Evolutionary conservation across 768 basidiomycete genomes (phyloP).

Genomic region (Gymnopilus dilepis): DNA sequence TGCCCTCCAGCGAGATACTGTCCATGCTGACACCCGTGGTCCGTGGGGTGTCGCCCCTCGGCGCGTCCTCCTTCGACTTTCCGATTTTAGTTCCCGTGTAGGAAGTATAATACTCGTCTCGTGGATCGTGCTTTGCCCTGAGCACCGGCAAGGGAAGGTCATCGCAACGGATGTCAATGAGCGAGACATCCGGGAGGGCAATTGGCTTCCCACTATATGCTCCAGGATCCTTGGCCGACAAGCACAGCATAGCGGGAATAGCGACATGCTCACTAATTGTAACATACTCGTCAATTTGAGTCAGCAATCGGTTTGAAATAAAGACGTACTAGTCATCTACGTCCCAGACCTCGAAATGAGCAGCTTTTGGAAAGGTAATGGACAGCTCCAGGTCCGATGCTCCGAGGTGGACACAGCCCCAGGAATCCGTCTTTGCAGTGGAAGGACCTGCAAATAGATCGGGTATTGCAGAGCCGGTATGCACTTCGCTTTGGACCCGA

Average conservation of each 20-base stretch:
- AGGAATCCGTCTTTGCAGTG: slow-evolving; percentile 25
- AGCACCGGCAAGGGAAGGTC: slow-evolving; percentile 25
- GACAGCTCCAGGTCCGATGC: slow-evolving; percentile 33
- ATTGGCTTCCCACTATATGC: slow-evolving; percentile 36
- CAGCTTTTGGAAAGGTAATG: slow-evolving; percentile 34
- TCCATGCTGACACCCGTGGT: slow-evolving; percentile 11
- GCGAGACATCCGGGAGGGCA: slow-evolving; percentile 36
- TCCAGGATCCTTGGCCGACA: slow-evolving; percentile 35
- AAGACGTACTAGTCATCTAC: slow-evolving; percentile 36
- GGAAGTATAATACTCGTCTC: slow-evolving; percentile 20
- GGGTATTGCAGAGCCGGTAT: not conserved
- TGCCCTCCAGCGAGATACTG: slow-evolving; percentile 35
- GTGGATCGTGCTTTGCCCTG: slow-evolving; percentile 20
- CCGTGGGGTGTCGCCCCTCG: not conserved
- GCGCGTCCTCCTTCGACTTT: slow-evolving; percentile 13
- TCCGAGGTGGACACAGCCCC: slow-evolving; percentile 31
- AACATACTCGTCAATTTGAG: not conserved
- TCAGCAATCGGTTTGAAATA: not conserved
- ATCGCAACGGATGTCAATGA: slow-evolving; percentile 39
- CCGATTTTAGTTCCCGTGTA: slow-evolving; percentile 16
- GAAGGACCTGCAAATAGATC: slow-evolving; percentile 8
- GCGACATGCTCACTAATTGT: slow-evolving; percentile 30
- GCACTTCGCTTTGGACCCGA: not conserved
- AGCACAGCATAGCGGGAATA: slow-evolving; percentile 36
- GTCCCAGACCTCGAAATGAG: slow-evolving; percentile 44